A percentile compares a stretch with the other conserved stretches of the same genome.
phyloP scores from a whole-genome alignment of 495 filamentous ascomycete genomes.

The Paragyromitra xinjiangensis region DNA sequence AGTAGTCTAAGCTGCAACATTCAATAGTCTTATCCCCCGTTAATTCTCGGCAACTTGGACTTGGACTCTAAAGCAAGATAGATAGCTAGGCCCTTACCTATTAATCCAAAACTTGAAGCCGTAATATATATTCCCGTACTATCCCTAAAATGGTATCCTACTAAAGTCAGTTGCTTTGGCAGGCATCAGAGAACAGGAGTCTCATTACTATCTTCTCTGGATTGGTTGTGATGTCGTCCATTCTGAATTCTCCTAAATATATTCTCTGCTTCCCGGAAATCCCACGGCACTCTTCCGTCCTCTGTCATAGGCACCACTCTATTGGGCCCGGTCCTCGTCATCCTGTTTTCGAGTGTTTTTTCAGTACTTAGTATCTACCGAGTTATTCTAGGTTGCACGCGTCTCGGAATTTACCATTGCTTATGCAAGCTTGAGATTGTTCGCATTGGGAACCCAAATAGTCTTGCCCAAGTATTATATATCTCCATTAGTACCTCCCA shows the following conservation, averaged over 20 bases:
- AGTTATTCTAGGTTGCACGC: neutral
- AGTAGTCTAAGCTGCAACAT: neutral
- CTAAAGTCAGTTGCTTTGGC: neutral
- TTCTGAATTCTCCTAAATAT: constrained; percentile 11
- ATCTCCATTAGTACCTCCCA: constrained; percentile 2
- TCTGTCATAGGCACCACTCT: constrained; percentile 3
- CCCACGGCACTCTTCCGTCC: neutral
- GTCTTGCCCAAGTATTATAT: constrained; percentile 12
- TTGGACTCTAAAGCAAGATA: neutral
- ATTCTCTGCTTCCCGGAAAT: constrained; percentile 8
- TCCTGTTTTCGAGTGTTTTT: neutral
- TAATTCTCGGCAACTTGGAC: neutral
- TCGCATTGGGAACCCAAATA: constrained; percentile 9
- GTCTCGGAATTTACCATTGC: constrained; percentile 1
- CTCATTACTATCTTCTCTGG: neutral
- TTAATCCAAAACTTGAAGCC: neutral
- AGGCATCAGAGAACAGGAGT: too few species aligned
- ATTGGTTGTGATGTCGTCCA: neutral
- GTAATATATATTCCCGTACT: neutral
- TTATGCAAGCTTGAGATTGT: constrained; percentile 4
- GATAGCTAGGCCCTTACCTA: neutral
- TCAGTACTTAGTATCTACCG: neutral
- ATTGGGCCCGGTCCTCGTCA: constrained; percentile 2
- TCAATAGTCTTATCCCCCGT: neutral
- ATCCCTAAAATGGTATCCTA: neutral